Evolutionary conservation across 768 basidiomycete species (phyloP).

Genomic region (Boletales sp.): DNA sequence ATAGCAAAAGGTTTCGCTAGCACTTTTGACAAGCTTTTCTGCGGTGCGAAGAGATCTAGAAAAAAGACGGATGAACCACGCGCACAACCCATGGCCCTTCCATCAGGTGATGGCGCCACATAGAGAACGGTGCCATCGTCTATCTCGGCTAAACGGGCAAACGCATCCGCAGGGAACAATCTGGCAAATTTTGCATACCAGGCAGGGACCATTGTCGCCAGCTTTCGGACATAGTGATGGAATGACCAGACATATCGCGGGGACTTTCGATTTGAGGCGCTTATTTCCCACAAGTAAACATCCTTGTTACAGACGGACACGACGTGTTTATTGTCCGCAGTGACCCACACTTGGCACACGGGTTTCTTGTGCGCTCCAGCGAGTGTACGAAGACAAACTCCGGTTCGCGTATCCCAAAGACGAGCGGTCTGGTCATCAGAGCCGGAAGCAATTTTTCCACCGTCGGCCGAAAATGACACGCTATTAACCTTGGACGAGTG

Average conservation of each 20-base stretch:
- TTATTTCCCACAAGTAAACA: slow-evolving; percentile 12
- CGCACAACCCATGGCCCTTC: slow-evolving; percentile 3
- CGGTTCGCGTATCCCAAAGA: slow-evolving; percentile 22
- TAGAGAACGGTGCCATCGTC: slow-evolving; percentile 9
- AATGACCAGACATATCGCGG: slow-evolving; percentile 13
- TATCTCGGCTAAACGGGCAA: slow-evolving; percentile 3
- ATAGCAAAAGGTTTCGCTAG: slow-evolving; percentile 2
- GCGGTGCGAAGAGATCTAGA: neutral
- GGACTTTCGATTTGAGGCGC: slow-evolving; percentile 5
- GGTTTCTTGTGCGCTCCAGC: slow-evolving; percentile 14
- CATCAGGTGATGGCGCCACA: slow-evolving; percentile 6
- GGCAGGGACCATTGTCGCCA: slow-evolving; percentile 5
- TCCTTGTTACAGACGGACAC: slow-evolving; percentile 13
- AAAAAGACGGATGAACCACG: neutral
- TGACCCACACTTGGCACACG: slow-evolving; percentile 15
- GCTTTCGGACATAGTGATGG: slow-evolving; percentile 6
- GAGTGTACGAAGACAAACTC: slow-evolving; percentile 13
- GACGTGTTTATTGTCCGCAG: slow-evolving; percentile 11
- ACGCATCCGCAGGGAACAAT: slow-evolving; percentile 2
- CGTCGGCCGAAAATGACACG: slow-evolving; percentile 21
- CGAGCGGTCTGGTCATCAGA: slow-evolving; percentile 21
- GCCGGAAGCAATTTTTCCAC: slow-evolving; percentile 15
- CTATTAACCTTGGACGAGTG: slow-evolving; percentile 15
- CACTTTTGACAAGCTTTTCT: slow-evolving; percentile 4
- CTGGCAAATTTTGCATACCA: slow-evolving; percentile 14